Percentiles rank a stretch among this genome's conserved stretches.
Evolutionary conservation across 2,329 filamentous ascomycete genomes (phyloP).

Genomic region (Fusarium continuum): DNA sequence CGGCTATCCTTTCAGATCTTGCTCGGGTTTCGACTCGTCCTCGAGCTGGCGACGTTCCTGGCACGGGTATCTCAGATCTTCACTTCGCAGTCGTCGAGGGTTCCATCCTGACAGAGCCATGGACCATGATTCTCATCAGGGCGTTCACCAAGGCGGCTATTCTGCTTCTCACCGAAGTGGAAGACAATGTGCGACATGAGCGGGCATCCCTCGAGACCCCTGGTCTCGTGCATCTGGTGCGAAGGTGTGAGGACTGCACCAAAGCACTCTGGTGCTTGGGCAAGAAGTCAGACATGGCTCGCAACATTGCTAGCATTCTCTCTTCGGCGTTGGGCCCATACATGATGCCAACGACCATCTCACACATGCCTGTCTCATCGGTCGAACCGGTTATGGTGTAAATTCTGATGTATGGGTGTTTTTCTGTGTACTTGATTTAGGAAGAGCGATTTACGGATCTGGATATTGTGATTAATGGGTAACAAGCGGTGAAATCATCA

Average conservation of each 20-base stretch:
- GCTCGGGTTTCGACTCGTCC: constrained; percentile 56
- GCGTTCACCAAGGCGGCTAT: constrained; percentile 60
- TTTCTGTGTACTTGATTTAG: constrained; percentile 4
- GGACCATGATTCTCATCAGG: constrained; percentile 64
- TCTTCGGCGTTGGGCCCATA: constrained; percentile 41
- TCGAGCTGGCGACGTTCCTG: constrained; percentile 38
- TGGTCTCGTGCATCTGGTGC: constrained; percentile 42
- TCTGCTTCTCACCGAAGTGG: constrained; percentile 49
- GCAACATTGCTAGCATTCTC: constrained; percentile 42
- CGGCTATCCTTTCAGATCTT: constrained; percentile 57
- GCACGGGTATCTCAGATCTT: constrained; percentile 50
- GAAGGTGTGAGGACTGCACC: constrained; percentile 58
- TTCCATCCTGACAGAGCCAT: constrained; percentile 67
- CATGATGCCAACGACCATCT: constrained; percentile 34
- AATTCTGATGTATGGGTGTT: not conserved
- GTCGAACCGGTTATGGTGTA: constrained; percentile 31
- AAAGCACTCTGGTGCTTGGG: constrained; percentile 64
- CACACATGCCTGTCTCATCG: constrained; percentile 23
- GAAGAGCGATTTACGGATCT: not conserved
- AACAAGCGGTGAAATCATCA: constrained; percentile 7
- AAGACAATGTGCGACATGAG: constrained; percentile 43
- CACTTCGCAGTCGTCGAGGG: constrained; percentile 64
- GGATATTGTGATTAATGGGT: not conserved
- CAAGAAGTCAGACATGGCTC: constrained; percentile 62
- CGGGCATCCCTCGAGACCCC: constrained; percentile 33